These are phyloP conservation scores for Moniliophthora roreri DNA, from an alignment of 1,284 basidiomycete species.

Conservation along the genomic window DNA sequence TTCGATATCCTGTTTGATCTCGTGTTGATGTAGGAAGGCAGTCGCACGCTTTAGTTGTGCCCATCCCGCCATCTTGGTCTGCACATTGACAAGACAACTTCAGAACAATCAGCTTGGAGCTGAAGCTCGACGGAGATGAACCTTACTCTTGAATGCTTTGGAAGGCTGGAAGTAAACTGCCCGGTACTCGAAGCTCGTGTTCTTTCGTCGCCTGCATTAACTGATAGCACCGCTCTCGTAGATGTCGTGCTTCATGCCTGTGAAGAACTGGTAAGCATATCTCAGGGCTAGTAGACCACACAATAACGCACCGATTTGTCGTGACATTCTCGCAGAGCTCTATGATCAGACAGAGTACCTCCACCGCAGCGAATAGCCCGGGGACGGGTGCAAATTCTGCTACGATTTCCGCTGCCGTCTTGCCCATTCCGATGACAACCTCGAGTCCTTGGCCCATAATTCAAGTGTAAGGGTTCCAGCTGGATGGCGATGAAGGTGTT, in stretches of 20 bases:
- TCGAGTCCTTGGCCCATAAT: not conserved
- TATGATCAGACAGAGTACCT: constrained; percentile 35
- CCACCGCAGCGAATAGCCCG: constrained; percentile 41
- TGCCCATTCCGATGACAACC: constrained; percentile 23
- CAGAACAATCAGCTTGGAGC: not conserved
- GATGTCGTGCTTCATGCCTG: constrained; percentile 40
- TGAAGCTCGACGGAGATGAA: constrained; percentile 15
- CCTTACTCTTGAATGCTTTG: constrained; percentile 20
- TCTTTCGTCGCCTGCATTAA: constrained; percentile 34
- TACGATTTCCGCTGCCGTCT: constrained; percentile 39
- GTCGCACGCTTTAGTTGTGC: constrained; percentile 32
- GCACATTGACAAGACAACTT: constrained; percentile 39
- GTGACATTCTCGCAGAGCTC: constrained; percentile 44
- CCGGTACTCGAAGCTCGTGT: constrained; percentile 23
- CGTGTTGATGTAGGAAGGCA: constrained; percentile 43
- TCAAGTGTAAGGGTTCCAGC: not conserved
- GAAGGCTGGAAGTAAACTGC: constrained; percentile 8
- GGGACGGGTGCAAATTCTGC: constrained; percentile 50
- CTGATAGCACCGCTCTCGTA: constrained; percentile 41
- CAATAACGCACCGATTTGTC: constrained; percentile 39
- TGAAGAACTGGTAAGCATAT: not conserved
- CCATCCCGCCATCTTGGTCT: constrained; percentile 41
- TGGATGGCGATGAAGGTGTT: not conserved
- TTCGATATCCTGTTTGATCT: constrained; percentile 41
- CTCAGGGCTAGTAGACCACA: not conserved